Conservation (phyloP, 345 rosid species). For the Salix caprea region DNA sequence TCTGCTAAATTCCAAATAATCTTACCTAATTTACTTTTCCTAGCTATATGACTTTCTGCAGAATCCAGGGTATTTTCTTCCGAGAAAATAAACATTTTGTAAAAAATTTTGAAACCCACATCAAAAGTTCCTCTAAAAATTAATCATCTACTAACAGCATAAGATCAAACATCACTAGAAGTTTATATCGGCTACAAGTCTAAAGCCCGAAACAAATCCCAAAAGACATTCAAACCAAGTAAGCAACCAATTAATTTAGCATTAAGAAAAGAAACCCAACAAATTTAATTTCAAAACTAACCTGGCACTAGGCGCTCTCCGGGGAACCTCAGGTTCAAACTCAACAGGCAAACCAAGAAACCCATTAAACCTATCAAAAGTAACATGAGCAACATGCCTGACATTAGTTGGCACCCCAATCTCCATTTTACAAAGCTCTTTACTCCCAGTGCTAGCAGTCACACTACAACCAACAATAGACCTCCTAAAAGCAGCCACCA, state of each 20-base stretch:
- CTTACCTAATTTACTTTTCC: not conserved
- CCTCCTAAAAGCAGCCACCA: conserved; percentile 68
- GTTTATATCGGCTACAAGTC: not conserved
- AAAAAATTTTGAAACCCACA: not conserved
- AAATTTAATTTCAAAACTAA: conserved; percentile 14
- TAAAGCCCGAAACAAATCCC: not conserved
- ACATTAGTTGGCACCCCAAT: conserved; percentile 94
- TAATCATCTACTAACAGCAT: not conserved
- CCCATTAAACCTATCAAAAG: conserved; percentile 98
- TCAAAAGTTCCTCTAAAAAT: not conserved
- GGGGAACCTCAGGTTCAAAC: conserved; percentile 93
- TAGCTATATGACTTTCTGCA: not conserved
- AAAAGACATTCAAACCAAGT: not conserved
- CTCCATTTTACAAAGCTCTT: conserved; percentile 78
- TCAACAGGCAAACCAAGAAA: conserved; percentile 98
- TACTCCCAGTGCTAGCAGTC: conserved; percentile 33
- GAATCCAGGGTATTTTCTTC: not conserved
- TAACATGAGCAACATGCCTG: conserved; percentile 95
- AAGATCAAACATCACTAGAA: not conserved
- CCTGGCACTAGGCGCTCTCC: conserved; percentile 97
- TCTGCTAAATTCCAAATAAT: not conserved
- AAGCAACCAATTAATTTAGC: not conserved
- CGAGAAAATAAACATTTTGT: not conserved
- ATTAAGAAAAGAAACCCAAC: not conserved
- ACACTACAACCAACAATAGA: conserved; percentile 74